These are phyloP conservation scores for Fomitopsis palustris DNA, from an alignment of 1,284 basidiomycete species.

Conservation along the genomic window DNA sequence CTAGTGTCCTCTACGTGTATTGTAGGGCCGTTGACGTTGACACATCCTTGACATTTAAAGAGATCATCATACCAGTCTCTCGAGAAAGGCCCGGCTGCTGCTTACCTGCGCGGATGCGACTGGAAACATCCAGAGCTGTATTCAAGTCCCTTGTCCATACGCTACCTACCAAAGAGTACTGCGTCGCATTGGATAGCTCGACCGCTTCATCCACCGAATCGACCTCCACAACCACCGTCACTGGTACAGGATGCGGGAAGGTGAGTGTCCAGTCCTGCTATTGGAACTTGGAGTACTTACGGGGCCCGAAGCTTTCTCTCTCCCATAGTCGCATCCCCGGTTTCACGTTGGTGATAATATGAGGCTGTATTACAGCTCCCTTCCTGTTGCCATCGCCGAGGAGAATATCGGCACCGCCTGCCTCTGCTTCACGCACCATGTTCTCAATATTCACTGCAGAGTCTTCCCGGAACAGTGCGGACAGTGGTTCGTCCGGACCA, in stretches of 20 bases:
- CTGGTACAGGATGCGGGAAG: slow-evolving; percentile 29
- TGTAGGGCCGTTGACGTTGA: slow-evolving; percentile 38
- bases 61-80: no score
- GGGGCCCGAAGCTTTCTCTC: slow-evolving; percentile 59
- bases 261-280: background rate
- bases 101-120: slow-evolving; percentile 45
- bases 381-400: slow-evolving; percentile 42
- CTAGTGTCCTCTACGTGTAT: slow-evolving; percentile 23
- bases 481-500: slow-evolving; percentile 29
- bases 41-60: slow-evolving; percentile 30
- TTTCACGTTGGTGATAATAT: slow-evolving; percentile 46
- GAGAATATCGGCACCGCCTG: slow-evolving; percentile 48
- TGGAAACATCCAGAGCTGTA: slow-evolving; percentile 44
- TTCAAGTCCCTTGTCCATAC: slow-evolving; percentile 54
- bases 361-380: slow-evolving; percentile 49
- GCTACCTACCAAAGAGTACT: slow-evolving; percentile 49
- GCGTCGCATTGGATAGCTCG: slow-evolving; percentile 49
- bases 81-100: background rate
- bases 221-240: slow-evolving; percentile 42
- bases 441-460: slow-evolving; percentile 47
- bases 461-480: slow-evolving; percentile 45
- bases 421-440: slow-evolving; percentile 48
- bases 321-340: slow-evolving; percentile 51
- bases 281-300: slow-evolving; percentile 20
- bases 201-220: slow-evolving; percentile 50